A percentile compares a stretch with the other conserved stretches of the same genome.
phyloP scores from a whole-genome alignment of 176 grass and related monocot genomes.

The Coix lacrymajobi region DNA sequence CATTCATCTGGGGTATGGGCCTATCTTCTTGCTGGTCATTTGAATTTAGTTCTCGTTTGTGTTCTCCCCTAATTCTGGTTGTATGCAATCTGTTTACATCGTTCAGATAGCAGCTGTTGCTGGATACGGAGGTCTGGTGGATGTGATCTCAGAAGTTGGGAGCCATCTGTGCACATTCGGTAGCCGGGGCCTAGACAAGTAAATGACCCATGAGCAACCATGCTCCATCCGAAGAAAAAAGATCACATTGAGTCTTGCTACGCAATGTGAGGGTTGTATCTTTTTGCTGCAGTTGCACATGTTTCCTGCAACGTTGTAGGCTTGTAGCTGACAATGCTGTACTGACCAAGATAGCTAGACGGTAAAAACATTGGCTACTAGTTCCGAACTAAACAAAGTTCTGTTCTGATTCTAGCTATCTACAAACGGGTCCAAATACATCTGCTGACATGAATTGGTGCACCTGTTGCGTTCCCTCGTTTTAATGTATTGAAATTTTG shows the following conservation, averaged over 20 bases:
- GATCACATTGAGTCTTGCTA: background rate
- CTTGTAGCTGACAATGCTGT: background rate
- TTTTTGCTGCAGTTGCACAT: conserved; percentile 4
- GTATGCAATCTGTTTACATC: background rate
- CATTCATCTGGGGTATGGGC: conserved; percentile 82
- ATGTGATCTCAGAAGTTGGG: conserved; percentile 79
- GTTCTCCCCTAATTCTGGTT: background rate
- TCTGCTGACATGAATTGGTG: background rate
- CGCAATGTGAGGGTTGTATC: background rate
- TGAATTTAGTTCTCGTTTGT: background rate
- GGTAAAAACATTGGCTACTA: background rate
- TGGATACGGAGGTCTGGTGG: conserved; percentile 75
- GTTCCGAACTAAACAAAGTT: background rate
- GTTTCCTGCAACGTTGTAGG: background rate
- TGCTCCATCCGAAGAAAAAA: background rate
- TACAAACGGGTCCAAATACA: background rate
- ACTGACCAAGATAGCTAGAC: background rate
- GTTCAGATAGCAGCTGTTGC: conserved; percentile 65
- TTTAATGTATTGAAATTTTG: background rate
- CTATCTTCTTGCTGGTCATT: background rate
- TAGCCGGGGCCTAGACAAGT: conserved; percentile 49
- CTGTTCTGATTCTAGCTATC: background rate
- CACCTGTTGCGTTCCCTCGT: background rate
- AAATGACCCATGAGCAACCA: background rate
- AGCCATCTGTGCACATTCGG: conserved; percentile 84